These are phyloP conservation scores for Afroboletus lepidellus DNA, from an alignment of 1,284 basidiomycete species.

Conservation along the genomic window DNA sequence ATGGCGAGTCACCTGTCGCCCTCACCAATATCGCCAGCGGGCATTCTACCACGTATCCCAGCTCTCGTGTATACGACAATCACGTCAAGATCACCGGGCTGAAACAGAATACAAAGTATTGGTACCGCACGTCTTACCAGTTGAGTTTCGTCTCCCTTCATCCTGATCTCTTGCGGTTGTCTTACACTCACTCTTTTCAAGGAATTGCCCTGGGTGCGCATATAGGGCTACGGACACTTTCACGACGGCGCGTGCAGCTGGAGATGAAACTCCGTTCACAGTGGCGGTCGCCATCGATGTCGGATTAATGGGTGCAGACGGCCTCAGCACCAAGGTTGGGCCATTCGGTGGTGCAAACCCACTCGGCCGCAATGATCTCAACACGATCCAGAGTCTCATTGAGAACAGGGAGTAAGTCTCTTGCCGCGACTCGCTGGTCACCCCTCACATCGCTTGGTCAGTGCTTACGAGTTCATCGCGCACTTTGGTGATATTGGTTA, in stretches of 20 bases:
- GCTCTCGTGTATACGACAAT: conserved; percentile 29
- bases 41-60: conserved; percentile 23
- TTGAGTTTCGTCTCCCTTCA: conserved; percentile 16
- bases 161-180: not conserved
- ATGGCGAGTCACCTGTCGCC: conserved; percentile 20
- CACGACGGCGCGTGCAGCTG: conserved; percentile 22
- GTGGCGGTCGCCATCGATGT: conserved; percentile 30
- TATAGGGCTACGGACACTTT: conserved; percentile 28
- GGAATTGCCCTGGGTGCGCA: conserved; percentile 30
- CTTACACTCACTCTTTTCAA: conserved; percentile 4
- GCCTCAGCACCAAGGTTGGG: conserved; percentile 30
- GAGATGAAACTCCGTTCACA: conserved; percentile 19
- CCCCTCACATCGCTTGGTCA: conserved; percentile 4
- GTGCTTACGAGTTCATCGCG: conserved; percentile 28
- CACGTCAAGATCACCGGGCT: conserved; percentile 30
- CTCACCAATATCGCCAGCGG: conserved; percentile 22
- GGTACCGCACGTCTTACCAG: conserved; percentile 31
- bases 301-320: conserved; percentile 29
- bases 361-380: conserved; percentile 26
- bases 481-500: conserved; percentile 30
- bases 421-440: not conserved
- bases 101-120: conserved; percentile 24
- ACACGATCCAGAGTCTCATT: conserved; percentile 32
- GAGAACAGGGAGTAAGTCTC: conserved; percentile 27
- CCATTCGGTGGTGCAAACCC: conserved; percentile 23